Base-by-base conservation (phyloP, 163 green algal species). In the Smithsoniella earleae region DNA sequence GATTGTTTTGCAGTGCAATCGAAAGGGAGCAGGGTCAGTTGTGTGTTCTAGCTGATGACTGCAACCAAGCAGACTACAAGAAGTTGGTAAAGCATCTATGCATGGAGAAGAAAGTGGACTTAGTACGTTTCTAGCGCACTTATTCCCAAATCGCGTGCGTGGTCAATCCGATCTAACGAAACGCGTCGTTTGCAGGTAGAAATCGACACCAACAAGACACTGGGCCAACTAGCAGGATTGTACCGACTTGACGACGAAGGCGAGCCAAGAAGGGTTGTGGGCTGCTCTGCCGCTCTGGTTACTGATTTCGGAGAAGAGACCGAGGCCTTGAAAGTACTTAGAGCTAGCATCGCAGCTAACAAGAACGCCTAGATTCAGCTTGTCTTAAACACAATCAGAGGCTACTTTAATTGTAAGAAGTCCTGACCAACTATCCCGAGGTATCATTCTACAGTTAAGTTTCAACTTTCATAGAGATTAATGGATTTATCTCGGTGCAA, bases 71-170 rank as follows among this genome's bases (percentile, higher is more conserved):
- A 66, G 93, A 98, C 84, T 98, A 97, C 89, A 97, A 94, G 82
- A 99, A 99, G 93, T 90, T 99, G 44, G 92, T 98, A 36, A 88
- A 98, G 89, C 95, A 91, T 0, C 89, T 99, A 65, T 98, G 93
- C 86, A 82, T 87, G 37, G 94, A 99, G 91, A 88, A 97, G 79
- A 90, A 90, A 77, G 92, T 98, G 16, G 90, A 91, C 86, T 85
- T 99, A 40, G 58, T 69, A 34, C 27, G 55, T 38, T 63, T 8
- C n/a, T n/a, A n/a, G n/a, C n/a, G n/a, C n/a, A n/a, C n/a, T n/a
- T n/a, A n/a, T n/a, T n/a, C n/a, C n/a, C n/a, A n/a, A n/a, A n/a
- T n/a, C n/a, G n/a, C n/a, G n/a, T n/a, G n/a, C n/a, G n/a, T n/a
- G n/a, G n/a, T n/a, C n/a, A n/a, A n/a, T n/a, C n/a, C n/a, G n/a